Percentiles rank a stretch among this genome's conserved stretches.
phyloP scores from a whole-genome alignment of 495 filamentous ascomycete genomes.

The Neurospora sp. region DNA sequence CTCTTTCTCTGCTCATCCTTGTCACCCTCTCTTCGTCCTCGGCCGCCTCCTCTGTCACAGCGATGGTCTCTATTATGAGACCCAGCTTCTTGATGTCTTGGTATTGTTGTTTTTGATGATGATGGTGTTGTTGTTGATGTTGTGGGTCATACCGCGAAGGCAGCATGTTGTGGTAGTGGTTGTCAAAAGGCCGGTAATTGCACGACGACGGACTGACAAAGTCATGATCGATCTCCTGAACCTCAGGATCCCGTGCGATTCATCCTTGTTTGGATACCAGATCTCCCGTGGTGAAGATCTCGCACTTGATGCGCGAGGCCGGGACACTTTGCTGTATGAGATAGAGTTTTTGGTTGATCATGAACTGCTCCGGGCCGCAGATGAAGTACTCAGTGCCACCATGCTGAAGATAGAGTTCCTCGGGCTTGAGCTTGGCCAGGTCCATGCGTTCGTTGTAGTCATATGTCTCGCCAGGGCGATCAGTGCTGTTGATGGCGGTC shows the following conservation, averaged over 20 bases:
- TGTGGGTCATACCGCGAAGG: neutral
- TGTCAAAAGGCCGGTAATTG: neutral
- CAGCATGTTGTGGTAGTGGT: neutral
- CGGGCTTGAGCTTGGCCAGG: conserved; percentile 39
- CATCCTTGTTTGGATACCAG: conserved; percentile 13
- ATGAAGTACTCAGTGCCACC: conserved; percentile 52
- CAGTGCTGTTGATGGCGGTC: conserved; percentile 26
- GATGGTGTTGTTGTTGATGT: neutral
- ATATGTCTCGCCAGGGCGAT: conserved; percentile 47
- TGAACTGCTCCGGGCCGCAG: conserved; percentile 61
- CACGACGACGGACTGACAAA: neutral
- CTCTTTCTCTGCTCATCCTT: neutral
- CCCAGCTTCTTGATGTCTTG: neutral
- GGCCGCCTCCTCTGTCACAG: neutral
- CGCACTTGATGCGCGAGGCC: conserved; percentile 48
- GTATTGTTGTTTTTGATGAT: neutral
- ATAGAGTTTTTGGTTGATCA: conserved; percentile 43
- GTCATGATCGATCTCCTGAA: neutral
- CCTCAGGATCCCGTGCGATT: neutral
- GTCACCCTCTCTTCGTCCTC: neutral
- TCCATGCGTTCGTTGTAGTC: conserved; percentile 45
- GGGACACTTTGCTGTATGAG: conserved; percentile 43
- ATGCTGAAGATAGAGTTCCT: conserved; percentile 44
- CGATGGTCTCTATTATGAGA: neutral
- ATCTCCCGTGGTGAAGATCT: conserved; percentile 58